Base-by-base conservation (phyloP, 495 filamentous ascomycete species). In the Penicillium roqueforti region DNA sequence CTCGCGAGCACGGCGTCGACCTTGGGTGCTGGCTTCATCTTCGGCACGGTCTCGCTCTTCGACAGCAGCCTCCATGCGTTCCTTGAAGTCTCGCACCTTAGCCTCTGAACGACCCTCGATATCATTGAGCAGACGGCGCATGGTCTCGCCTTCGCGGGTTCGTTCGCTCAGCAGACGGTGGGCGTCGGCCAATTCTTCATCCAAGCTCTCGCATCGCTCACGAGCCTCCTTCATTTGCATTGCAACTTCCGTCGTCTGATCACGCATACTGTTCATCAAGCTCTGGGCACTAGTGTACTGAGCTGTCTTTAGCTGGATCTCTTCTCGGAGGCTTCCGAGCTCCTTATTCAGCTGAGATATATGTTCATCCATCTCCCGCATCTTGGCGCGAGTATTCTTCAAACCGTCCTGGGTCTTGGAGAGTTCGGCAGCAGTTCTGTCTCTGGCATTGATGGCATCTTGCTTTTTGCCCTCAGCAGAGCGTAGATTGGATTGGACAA, bases 31-130 rank as follows among this genome's bases (percentile, higher is more conserved):
- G 19, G 88, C 83, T 70, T 97, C 91, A 34, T 97, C 92, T 66
- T 97, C 93, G 14, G 89, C 87, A 13, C 90, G 83, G 61, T 97
- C 95, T 25, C 92, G 82, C 71, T 97, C 93, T 65, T 97, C 91
- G 43, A 92, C 78, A 0, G 90, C 90, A 0, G 86, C 76, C 54
- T 97, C 93, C 83, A 97, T 87, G 16, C 84, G 80, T 59, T 91
- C 87, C 61, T 91, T 87, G 83, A 95, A 91, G 58, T 97, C 95
- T 25, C 88, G 83, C 6, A 89, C 78, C 62, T 89, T 87, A 32
- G 76, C 72, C 32, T 96, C 91, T 10, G 93, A 80, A 37, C 89
- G 80, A 51, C 87, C 79, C 65, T 97, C 91, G 20, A 90, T 89
- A 52, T 97, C 93, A 41, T 84, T 86, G 7, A 98, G 76, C 43